Evolutionary conservation across 2,329 filamentous ascomycete species (phyloP).

Genomic region (Pseudocercospora macadamiae): DNA sequence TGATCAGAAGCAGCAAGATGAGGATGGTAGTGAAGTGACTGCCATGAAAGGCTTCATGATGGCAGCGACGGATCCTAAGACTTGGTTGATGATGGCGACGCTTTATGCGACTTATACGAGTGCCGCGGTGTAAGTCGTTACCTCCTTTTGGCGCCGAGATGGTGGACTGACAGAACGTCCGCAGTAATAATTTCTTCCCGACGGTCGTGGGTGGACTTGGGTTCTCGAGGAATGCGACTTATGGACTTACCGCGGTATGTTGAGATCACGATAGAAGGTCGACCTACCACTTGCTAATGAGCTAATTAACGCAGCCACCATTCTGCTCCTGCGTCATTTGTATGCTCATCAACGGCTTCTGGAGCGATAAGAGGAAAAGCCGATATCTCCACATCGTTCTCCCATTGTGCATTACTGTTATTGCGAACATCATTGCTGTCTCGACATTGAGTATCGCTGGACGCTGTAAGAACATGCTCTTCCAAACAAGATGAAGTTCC

Average conservation of each 20-base stretch:
- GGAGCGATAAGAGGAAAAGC: constrained; percentile 27
- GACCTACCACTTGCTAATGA: not conserved
- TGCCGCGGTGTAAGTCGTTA: constrained; percentile 14
- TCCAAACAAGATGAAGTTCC: not conserved
- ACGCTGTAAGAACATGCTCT: constrained; percentile 44
- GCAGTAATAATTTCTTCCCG: constrained; percentile 41
- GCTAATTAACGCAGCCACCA: constrained; percentile 16
- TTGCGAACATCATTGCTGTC: constrained; percentile 40
- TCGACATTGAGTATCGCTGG: constrained; percentile 51
- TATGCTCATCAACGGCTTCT: constrained; percentile 27
- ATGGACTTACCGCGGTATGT: constrained; percentile 23
- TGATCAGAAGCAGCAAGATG: constrained; percentile 27
- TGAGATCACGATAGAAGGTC: not conserved
- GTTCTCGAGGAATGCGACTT: constrained; percentile 31
- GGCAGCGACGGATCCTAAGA: constrained; percentile 31
- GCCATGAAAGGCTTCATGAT: constrained; percentile 29
- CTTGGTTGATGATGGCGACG: constrained; percentile 25
- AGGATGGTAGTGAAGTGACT: constrained; percentile 23
- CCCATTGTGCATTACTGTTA: constrained; percentile 57
- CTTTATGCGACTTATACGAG: constrained; percentile 23
- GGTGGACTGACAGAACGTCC: not conserved
- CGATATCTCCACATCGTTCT: constrained; percentile 62
- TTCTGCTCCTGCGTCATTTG: constrained; percentile 28
- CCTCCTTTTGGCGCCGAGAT: not conserved
- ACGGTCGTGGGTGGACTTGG: constrained; percentile 44